These are phyloP conservation scores for Trypanosoma lewisi DNA, from an alignment of 208 protist species.

Conservation along the genomic window DNA sequence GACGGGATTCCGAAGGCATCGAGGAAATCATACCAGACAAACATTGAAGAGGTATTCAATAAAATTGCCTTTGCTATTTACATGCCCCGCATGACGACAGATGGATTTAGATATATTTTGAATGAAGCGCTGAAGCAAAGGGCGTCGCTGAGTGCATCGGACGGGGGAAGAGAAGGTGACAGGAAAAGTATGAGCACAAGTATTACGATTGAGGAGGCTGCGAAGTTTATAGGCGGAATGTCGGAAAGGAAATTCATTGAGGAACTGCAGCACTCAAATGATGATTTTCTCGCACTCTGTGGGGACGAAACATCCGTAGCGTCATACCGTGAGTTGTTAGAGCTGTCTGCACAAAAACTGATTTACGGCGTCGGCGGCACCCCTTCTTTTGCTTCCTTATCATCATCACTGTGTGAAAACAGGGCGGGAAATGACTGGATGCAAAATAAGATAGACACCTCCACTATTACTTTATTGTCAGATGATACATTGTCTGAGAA, in stretches of 20 bases:
- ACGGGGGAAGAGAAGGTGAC: background rate
- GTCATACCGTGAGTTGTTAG: conserved; percentile 13
- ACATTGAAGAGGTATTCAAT: conserved; percentile 4
- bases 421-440: too few relatives aligned
- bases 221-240: background rate
- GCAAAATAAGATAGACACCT: too few relatives aligned
- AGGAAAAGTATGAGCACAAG: background rate
- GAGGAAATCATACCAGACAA: background rate
- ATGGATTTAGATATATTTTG: background rate
- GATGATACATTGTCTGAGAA: too few relatives aligned
- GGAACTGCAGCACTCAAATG: conserved; percentile 8
- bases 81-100: conserved; percentile 6
- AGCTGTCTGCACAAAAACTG: background rate
- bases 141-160: background rate
- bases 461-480: too few relatives aligned
- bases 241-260: conserved; percentile 4
- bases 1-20: background rate
- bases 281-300: conserved; percentile 22
- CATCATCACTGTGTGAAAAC: too few relatives aligned
- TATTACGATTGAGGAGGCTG: conserved; percentile 19
- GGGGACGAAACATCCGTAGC: conserved; percentile 4
- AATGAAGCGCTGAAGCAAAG: conserved; percentile 10
- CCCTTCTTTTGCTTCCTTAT: too few relatives aligned
- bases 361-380: conserved; percentile 5
- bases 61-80: conserved; percentile 27